Base-by-base conservation (phyloP, 352 stramenopile species). In the Phytophthora palmivora region DNA sequence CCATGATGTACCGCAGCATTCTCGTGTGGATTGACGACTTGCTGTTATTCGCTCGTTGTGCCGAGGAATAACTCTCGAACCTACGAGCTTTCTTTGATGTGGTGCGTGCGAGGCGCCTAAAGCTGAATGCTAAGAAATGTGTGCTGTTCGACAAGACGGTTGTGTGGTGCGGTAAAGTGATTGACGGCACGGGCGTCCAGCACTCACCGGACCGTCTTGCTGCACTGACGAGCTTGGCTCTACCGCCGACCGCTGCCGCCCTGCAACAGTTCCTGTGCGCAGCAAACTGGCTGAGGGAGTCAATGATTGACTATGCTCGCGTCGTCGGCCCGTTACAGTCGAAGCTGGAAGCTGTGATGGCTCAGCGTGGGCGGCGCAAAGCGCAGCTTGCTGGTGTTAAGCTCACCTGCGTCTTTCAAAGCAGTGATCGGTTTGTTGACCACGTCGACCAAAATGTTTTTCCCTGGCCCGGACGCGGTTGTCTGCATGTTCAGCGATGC, bases 251-350 rank as follows among this genome's bases (percentile, higher is more conserved):
- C 6, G 50, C 52, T 14, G 53, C 38, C 1, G 54, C 66, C 6
- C 34, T 75, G 16, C 51, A 59, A 28, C 39, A 59, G 15, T 44
- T 43, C 12, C 16, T 51, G 0, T 59, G 51, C 18, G 53, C 59
- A 12, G 21, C 33, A 4, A 71, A 71, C 38, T 70, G 67, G 59
- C 3, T 75, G 4, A 10, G 52, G 0, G 56, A 75, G 1, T 51
- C 50, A 9, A 22, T 75, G 22, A 34, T 66, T 2, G 60, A 68
- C 16, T 75, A 57, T 34, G 57, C 36, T 8, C 45, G 43, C 4
- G 48, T 51, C 21, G 11, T 64, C 0, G 21, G 10, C 10, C 58
- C 54, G 15, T 47, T 75, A 2, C 58, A 71, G 32, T 11, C 18
- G n/a, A 33, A 63, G 16, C n/a, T 68, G 11, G 51, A 61, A 12